These are phyloP conservation scores for Aspergillus bertholletiae DNA, from an alignment of 495 filamentous ascomycete species.

Conservation along the genomic window DNA sequence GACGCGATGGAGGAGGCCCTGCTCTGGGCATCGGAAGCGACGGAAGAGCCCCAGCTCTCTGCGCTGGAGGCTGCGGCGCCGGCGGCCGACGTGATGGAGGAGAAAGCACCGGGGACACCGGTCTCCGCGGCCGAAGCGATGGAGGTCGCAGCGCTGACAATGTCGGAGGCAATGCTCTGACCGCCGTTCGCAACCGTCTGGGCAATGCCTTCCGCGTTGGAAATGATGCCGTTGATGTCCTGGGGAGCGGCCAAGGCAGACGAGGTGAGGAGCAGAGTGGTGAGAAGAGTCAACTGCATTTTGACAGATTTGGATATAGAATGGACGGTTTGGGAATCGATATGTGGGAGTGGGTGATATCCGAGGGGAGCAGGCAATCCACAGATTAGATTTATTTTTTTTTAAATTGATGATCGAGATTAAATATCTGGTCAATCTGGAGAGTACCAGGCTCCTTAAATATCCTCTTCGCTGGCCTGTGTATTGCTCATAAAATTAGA, in stretches of 20 bases:
- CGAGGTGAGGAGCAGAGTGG: slow-evolving; percentile 13
- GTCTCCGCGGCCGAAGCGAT: slow-evolving; percentile 6
- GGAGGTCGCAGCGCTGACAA: not conserved
- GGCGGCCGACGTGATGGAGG: slow-evolving; percentile 10
- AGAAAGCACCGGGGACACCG: slow-evolving; percentile 8
- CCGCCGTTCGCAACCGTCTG: slow-evolving; percentile 3
- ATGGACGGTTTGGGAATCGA: slow-evolving; percentile 1
- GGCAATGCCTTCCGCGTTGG: slow-evolving; percentile 8
- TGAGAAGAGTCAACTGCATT: slow-evolving; percentile 15
- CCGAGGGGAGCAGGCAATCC: not conserved
- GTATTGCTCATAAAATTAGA: not conserved
- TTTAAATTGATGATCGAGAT: not conserved
- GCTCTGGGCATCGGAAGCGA: slow-evolving; percentile 12
- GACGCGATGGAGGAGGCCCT: slow-evolving; percentile 14
- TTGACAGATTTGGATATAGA: not conserved
- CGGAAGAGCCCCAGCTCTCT: slow-evolving; percentile 9
- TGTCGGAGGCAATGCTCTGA: slow-evolving; percentile 7
- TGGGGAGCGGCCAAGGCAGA: slow-evolving; percentile 10
- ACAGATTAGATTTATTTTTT: not conserved
- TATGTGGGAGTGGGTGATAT: not conserved
- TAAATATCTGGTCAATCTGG: not conserved
- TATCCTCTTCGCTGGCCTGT: not conserved
- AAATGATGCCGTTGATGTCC: slow-evolving; percentile 8
- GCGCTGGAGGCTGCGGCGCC: slow-evolving; percentile 16
- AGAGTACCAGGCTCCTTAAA: not conserved